A percentile compares a stretch with the other conserved stretches of the same genome.
phyloP scores from a whole-genome alignment of 352 stramenopile genomes.

The Blastocystis sp. region DNA sequence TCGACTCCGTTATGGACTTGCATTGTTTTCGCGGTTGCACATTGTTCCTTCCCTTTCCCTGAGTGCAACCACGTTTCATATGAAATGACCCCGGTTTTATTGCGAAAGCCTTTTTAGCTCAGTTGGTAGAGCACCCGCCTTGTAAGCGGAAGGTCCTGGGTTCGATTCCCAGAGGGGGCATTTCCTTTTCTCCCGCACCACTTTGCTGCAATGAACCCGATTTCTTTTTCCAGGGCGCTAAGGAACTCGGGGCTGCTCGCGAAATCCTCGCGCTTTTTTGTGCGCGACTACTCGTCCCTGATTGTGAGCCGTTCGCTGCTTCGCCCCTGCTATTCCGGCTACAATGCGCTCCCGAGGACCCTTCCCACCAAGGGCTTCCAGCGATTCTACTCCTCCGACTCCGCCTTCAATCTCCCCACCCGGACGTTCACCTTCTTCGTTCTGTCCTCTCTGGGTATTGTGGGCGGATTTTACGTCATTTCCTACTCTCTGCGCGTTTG shows the following conservation, averaged over 20 bases:
- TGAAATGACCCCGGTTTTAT: too few species aligned
- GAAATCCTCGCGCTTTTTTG: neutral
- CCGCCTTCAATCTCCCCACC: slow-evolving; percentile 4
- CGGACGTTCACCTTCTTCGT: slow-evolving; percentile 46
- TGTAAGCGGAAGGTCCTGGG: slow-evolving; percentile 69
- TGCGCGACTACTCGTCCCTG: neutral
- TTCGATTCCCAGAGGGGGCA: slow-evolving; percentile 69
- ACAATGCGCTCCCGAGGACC: neutral
- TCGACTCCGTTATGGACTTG: too few species aligned
- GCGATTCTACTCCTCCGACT: slow-evolving; percentile 11
- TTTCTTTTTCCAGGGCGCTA: neutral
- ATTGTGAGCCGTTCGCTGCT: neutral
- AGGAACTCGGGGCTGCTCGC: neutral
- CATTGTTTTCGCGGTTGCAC: too few species aligned
- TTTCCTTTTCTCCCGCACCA: neutral
- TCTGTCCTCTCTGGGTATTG: slow-evolving; percentile 34
- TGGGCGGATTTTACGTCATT: slow-evolving; percentile 62
- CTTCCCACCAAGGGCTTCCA: neutral
- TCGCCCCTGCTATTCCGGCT: neutral
- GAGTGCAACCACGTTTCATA: too few species aligned
- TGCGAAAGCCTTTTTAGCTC: slow-evolving; percentile 66
- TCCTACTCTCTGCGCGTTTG: slow-evolving; percentile 57
- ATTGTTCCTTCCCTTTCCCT: too few species aligned
- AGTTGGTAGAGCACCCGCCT: slow-evolving; percentile 70
- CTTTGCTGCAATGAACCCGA: neutral